A percentile compares a stretch with the other conserved stretches of the same genome.
These are phyloP conservation scores for Inga oerstediana DNA, from an alignment of 306 rosid genomes.

Conservation along the genomic window DNA sequence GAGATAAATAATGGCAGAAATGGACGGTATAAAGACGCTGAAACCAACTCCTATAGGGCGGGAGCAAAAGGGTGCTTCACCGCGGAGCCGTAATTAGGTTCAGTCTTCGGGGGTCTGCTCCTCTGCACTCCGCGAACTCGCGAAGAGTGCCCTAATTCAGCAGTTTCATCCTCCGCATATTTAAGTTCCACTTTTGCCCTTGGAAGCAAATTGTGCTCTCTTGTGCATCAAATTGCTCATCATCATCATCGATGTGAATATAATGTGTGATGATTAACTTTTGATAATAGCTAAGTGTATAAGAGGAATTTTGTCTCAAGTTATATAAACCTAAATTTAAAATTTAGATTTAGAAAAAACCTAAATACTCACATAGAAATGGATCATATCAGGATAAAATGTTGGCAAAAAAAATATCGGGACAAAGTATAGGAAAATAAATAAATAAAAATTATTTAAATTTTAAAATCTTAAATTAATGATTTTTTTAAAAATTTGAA, in stretches of 20 bases:
- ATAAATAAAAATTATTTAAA: too few species aligned
- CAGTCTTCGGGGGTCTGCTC: conserved; percentile 22
- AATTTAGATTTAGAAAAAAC: too few species aligned
- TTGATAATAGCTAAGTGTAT: too few species aligned
- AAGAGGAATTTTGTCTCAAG: too few species aligned
- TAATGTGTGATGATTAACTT: too few species aligned
- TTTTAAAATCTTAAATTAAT: too few species aligned
- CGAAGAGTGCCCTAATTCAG: conserved; percentile 40
- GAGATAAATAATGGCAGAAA: background rate
- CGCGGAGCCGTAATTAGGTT: conserved; percentile 6
- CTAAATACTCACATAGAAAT: too few species aligned
- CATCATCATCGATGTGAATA: background rate
- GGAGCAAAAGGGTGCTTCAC: conserved; percentile 1
- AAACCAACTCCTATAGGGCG: background rate
- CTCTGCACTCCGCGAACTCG: conserved; percentile 12
- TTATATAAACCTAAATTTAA: too few species aligned
- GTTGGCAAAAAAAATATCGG: too few species aligned
- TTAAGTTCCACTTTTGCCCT: conserved; percentile 30
- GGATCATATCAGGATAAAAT: too few species aligned
- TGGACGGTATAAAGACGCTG: background rate
- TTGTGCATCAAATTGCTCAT: background rate
- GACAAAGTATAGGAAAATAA: too few species aligned
- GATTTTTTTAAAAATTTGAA: too few species aligned
- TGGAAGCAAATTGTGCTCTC: background rate
- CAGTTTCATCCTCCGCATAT: background rate